These are phyloP conservation scores for Pythium guiyangense DNA, from an alignment of 352 stramenopile genomes.

Conservation along the genomic window DNA sequence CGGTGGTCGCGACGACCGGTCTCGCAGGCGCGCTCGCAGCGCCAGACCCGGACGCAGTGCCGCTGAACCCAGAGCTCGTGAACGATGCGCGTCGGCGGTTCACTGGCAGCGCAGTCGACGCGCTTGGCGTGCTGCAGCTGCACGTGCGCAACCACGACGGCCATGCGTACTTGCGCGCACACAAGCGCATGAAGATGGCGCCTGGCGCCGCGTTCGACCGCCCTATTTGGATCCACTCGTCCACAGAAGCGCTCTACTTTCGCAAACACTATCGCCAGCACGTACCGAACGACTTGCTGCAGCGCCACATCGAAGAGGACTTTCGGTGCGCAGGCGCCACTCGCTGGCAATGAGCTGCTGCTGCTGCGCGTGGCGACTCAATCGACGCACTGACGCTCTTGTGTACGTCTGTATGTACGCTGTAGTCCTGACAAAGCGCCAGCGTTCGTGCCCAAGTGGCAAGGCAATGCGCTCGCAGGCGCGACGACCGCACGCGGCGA, in stretches of 20 bases:
- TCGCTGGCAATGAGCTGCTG: background rate
- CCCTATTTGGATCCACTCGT: slow-evolving; percentile 1
- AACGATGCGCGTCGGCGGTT: slow-evolving; percentile 42
- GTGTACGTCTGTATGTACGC: background rate
- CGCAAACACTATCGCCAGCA: slow-evolving; percentile 31
- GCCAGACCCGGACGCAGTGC: slow-evolving; percentile 39
- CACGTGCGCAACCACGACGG: slow-evolving; percentile 49
- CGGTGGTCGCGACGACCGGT: slow-evolving; percentile 40
- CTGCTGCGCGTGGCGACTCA: too few relatives aligned
- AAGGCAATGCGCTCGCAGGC: slow-evolving; percentile 62
- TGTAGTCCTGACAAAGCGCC: slow-evolving; percentile 20
- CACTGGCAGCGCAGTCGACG: slow-evolving; percentile 39
- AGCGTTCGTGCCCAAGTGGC: slow-evolving; percentile 36
- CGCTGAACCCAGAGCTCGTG: slow-evolving; percentile 36
- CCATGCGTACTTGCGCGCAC: slow-evolving; percentile 47
- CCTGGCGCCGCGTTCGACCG: background rate
- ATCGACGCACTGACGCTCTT: background rate
- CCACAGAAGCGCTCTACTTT: slow-evolving; percentile 24
- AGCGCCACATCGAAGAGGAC: slow-evolving; percentile 24
- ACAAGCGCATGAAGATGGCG: slow-evolving; percentile 32
- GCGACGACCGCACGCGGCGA: slow-evolving; percentile 20
- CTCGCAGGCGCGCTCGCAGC: slow-evolving; percentile 44
- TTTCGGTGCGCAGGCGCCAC: slow-evolving; percentile 38
- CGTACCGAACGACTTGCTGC: slow-evolving; percentile 44
- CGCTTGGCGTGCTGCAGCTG: slow-evolving; percentile 36